A percentile compares a stretch with the other conserved stretches of the same genome.
Conservation (phyloP, 2,329 filamentous ascomycete genomes). For the Seiridium unicorne region DNA sequence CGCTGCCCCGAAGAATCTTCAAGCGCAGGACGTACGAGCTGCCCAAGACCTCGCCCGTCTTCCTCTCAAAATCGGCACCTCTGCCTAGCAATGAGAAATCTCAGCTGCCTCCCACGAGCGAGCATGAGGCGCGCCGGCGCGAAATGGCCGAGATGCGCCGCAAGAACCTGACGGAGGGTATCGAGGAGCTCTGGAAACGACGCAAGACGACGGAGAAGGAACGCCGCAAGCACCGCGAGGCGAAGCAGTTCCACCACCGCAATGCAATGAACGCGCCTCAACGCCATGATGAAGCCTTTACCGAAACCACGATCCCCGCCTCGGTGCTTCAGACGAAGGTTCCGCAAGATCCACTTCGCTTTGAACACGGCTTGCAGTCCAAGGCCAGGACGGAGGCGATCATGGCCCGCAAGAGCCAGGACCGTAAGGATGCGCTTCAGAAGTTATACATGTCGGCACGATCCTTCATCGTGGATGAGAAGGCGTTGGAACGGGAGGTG, state of each 20-base stretch:
- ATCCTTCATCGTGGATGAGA: conserved; percentile 80
- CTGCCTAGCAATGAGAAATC: conserved; percentile 42
- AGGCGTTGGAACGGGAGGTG: conserved; percentile 71
- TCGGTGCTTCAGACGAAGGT: conserved; percentile 50
- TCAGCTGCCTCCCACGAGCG: conserved; percentile 33
- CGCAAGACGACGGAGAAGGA: conserved; percentile 46
- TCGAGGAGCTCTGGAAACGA: conserved; percentile 67
- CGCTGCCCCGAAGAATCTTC: conserved; percentile 81
- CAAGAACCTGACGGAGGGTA: conserved; percentile 67
- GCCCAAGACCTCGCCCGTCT: conserved; percentile 57
- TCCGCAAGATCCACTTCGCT: conserved; percentile 61
- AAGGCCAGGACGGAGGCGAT: conserved; percentile 39
- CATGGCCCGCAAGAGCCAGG: conserved; percentile 51
- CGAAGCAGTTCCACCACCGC: conserved; percentile 46
- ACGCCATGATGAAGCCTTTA: conserved; percentile 74
- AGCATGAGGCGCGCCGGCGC: conserved; percentile 61
- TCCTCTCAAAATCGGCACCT: conserved; percentile 60
- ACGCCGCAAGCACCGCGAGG: conserved; percentile 36
- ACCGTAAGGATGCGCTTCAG: conserved; percentile 71
- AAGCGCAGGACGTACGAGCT: conserved; percentile 49
- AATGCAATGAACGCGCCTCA: conserved; percentile 61
- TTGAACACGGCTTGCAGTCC: conserved; percentile 48
- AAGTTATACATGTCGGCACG: conserved; percentile 87
- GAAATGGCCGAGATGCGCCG: conserved; percentile 72
- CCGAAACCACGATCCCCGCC: conserved; percentile 62